Conservation (phyloP, 805 yeast genomes). For the Wickerhamomyces rabaulensis region DNA sequence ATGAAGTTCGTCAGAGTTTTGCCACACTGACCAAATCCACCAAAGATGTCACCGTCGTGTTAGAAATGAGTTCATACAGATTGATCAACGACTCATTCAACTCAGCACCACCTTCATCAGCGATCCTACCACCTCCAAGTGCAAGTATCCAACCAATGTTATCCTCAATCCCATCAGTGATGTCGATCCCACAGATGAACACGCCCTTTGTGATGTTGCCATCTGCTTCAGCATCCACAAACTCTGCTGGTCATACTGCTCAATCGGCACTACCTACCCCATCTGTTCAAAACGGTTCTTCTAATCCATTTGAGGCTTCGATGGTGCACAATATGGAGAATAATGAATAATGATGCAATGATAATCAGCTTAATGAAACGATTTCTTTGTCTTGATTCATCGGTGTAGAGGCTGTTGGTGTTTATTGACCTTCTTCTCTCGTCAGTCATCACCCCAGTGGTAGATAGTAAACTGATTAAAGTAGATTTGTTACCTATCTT, state of each 20-base stretch:
- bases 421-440: too few species aligned
- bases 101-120: slow-evolving; percentile 14
- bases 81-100: slow-evolving; percentile 21
- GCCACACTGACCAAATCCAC: slow-evolving; percentile 82
- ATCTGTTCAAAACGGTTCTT: slow-evolving; percentile 1
- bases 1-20: slow-evolving; percentile 74
- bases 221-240: background rate
- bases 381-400: background rate
- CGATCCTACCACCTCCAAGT: slow-evolving; percentile 6
- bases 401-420: background rate
- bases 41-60: slow-evolving; percentile 83
- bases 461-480: too few species aligned
- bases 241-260: background rate
- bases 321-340: slow-evolving; percentile 14
- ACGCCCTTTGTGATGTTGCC: slow-evolving; percentile 17
- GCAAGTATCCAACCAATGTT: slow-evolving; percentile 14
- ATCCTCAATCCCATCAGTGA: slow-evolving; percentile 24
- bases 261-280: slow-evolving; percentile 3
- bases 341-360: background rate
- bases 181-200: slow-evolving; percentile 25
- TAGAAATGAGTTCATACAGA: slow-evolving; percentile 60
- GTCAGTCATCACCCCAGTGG: too few species aligned
- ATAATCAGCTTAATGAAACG: background rate
- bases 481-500: too few species aligned
- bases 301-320: slow-evolving; percentile 23